Conservation (phyloP, 2,329 filamentous ascomycete species). For the Mycocentrospora acerina region DNA sequence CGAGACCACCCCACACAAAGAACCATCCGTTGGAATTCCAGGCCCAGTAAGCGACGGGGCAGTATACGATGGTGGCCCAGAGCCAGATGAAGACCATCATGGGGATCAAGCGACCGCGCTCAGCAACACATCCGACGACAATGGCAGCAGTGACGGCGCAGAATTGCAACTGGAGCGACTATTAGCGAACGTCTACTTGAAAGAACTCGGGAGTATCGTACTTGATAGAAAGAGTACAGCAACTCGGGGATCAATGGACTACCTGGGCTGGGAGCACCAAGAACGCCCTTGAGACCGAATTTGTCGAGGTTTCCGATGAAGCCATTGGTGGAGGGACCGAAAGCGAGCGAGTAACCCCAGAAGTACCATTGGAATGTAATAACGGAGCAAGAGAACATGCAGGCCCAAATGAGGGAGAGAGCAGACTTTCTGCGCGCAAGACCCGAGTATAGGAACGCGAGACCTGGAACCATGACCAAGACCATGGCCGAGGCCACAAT, state of each 20-base stretch:
- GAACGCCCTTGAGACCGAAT: slow-evolving; percentile 83
- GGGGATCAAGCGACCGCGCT: slow-evolving; percentile 88
- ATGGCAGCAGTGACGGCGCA: slow-evolving; percentile 90
- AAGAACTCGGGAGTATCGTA: slow-evolving; percentile 41
- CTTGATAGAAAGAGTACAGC: slow-evolving; percentile 92
- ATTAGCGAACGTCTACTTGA: slow-evolving; percentile 11
- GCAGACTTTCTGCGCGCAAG: slow-evolving; percentile 97
- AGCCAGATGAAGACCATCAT: slow-evolving; percentile 94
- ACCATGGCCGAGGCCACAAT: slow-evolving; percentile 89
- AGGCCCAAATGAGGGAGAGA: slow-evolving; percentile 94
- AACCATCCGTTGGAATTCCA: slow-evolving; percentile 97
- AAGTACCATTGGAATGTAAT: slow-evolving; percentile 99
- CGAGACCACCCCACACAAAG: slow-evolving; percentile 85
- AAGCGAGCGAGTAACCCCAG: slow-evolving; percentile 96
- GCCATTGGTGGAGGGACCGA: slow-evolving; percentile 79
- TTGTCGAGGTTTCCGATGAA: slow-evolving; percentile 90
- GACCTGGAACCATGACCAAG: slow-evolving; percentile 92
- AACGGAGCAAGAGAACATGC: slow-evolving; percentile 89
- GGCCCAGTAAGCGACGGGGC: slow-evolving; percentile 92
- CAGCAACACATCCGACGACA: slow-evolving; percentile 86
- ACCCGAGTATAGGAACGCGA: slow-evolving; percentile 96
- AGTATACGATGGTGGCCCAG: slow-evolving; percentile 98
- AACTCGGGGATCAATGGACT: slow-evolving; percentile 86
- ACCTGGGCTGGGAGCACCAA: slow-evolving; percentile 82
- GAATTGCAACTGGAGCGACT: slow-evolving; percentile 79